Evolutionary conservation across 352 stramenopile genomes (phyloP), one percentile per base, ranked within the genome.

Genomic region (Ophiocytium majus): DNA sequence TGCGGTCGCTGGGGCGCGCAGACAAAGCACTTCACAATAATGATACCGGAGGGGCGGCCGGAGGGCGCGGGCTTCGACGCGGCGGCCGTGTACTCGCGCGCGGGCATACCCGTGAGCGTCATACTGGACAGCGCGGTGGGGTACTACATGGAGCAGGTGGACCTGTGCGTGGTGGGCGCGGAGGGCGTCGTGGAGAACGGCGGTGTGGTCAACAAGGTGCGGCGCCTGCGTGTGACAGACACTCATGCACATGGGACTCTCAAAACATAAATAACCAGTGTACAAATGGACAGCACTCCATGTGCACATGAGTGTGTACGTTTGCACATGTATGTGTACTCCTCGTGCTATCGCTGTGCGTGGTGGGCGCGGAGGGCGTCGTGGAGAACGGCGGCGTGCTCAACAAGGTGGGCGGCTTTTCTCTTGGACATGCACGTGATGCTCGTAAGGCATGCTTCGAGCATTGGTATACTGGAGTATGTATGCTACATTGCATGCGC

Each of bases 141-240:
- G 0, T 97, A 97, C 90, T 94, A 96, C 82, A 98, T 98, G 95
- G 96, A 99, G 90, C 89, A 93, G 50, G 92, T 97, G 17, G 96
- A 98, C 89, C 94, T 98, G 89, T 95, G 98, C 5, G 91, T 99
- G 31, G 94, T 98, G 0, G 96, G 96, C 14, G 96, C 96, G 0
- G 96, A 98, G 85, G 96, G 95, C 32, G 95, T 99, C 33, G 93
- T 98, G 31, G 97, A 99, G 90, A 99, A 98, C 88, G 97, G 97
- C 14, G 97, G 96, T 1, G 95, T 98, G 85, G 94, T 98, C 80
- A 99, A 99, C 90, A 98, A 97, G 88, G 93, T 95, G 89, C 34
- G 28, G 66, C n/a, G 19, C 28, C 19, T 71, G 23, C 57, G 28
- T 71, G 23, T 71, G n/a, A n/a, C n/a, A n/a, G n/a, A n/a, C n/a